Base-by-base conservation (phyloP, 1,284 basidiomycete species). In the Apiotrichum brassicae region DNA sequence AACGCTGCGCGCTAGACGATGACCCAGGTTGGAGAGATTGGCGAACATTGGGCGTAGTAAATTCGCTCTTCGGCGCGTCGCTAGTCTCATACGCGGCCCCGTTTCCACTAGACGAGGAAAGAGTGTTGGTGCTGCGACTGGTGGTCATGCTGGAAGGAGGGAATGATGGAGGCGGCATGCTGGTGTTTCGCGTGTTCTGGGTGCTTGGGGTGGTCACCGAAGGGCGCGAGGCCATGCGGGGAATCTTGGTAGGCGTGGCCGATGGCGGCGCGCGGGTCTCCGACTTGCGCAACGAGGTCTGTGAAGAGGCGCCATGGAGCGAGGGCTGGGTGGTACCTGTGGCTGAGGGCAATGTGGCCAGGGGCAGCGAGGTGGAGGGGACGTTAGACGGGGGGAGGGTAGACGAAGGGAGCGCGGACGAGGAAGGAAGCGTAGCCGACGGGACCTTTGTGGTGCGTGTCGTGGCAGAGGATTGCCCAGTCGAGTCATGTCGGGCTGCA, bases 221-320 rank as follows among this genome's bases (percentile, higher is more conserved):
- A 16, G 61, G 54, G 6, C 64, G 79, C 55, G 83, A 87, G 19
- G 87, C 84, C 51, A 94, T 91, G 35, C 91, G 85, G 43, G 92
- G 92, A 60, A 95, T 97, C 76, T 92, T 93, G 20, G 92, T 97
- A 0, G 92, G 90, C 0, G 77, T 78, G 4, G 65, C 65, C 12
- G 65, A 64, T 2, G 68, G 63, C 3, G 62, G 54, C 24, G 53
- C 55, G 19, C 62, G 48, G 22, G 46, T 49, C 16, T 60, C 58
- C 16, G 54, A 51, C 20, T 58, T 51, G 41, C 61, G 58, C 19
- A 66, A 38, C 2, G 66, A 63, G 1, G 58, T 47, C 4, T 47
- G 50, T 6, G 64, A 62, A 24, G 59, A 40, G 4, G 63, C 62
- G 28, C 80, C 81, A 45, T 81, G 83, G 24, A 91, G 83, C 4